Evolutionary conservation across 2,329 filamentous ascomycete genomes (phyloP), one percentile per base, ranked within the genome.

Genomic region (Xylaria sp.): DNA sequence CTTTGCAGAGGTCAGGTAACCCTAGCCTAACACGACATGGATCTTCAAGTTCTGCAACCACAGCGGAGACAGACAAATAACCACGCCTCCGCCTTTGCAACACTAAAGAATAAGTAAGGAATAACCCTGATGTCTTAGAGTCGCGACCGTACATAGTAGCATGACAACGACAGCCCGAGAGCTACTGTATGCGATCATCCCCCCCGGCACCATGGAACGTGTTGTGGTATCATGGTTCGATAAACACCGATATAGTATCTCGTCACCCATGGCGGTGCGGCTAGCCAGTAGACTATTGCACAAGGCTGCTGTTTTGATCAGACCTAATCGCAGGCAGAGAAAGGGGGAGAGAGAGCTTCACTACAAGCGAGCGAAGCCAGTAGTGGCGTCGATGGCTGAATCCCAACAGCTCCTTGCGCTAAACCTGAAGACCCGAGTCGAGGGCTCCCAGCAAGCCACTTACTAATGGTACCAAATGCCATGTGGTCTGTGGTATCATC

Each of bases 401-500:
- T 58, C 58, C 43, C 25, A 53, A 46, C 18, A 30, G 43, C 25
- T 36, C 10, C n/a, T n/a, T 34, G 20, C 25, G 32, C n/a, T 48
- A 32, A 32, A 41, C 59, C 61, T 46, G 48, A 60, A 30, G 66
- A 64, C 69, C 69, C 69, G 60, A 58, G 55, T 59, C 63, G 23
- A 69, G 50, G 69, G 68, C 68, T 61, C 58, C 12, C 20, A 64
- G 43, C 66, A 69, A 70, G 66, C 69, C 69, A 70, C 69, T 55
- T 60, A 57, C 25, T 68, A 55, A 63, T 66, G 39, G 60, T 43
- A 66, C 63, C 58, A 28, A 58, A 41, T 68, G 68, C 66, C 68
- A 70, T 70, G 68, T 70, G 68, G 66, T 60, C 60, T 68, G 56
- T 39, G 68, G 68, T 66, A 66, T 61, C 66, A 68, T 68, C 66